Percentiles rank a stretch among this genome's conserved stretches.
These are phyloP conservation scores for Trametopsis cervina DNA, from an alignment of 768 basidiomycete genomes.

Conservation along the genomic window DNA sequence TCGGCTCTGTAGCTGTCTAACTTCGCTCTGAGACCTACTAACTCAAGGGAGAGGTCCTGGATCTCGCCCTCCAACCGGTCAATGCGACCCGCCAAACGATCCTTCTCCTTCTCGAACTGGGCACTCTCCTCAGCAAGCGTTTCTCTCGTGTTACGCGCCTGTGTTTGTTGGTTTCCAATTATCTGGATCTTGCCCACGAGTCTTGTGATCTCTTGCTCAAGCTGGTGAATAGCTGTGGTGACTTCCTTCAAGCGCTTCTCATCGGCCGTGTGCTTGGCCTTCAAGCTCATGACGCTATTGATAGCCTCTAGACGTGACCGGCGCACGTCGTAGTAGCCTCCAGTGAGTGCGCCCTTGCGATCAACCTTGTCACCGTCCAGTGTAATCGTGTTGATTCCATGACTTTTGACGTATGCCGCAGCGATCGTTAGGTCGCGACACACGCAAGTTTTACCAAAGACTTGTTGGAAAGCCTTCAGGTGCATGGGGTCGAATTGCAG, in stretches of 20 bases:
- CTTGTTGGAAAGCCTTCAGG: constrained; percentile 88
- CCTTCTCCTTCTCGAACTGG: constrained; percentile 58
- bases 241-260: constrained; percentile 63
- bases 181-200: constrained; percentile 69
- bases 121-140: constrained; percentile 56
- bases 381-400: constrained; percentile 95
- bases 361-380: constrained; percentile 97
- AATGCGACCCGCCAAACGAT: constrained; percentile 55
- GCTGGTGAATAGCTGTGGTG: constrained; percentile 53
- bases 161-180: constrained; percentile 58
- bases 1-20: constrained; percentile 61
- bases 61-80: constrained; percentile 58
- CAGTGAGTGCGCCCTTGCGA: constrained; percentile 90
- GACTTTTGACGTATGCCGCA: constrained; percentile 89
- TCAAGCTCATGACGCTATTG: constrained; percentile 70
- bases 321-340: constrained; percentile 91
- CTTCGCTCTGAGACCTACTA: constrained; percentile 54
- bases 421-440: constrained; percentile 90
- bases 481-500: constrained; percentile 66
- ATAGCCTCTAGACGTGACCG: constrained; percentile 87
- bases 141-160: constrained; percentile 63
- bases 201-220: constrained; percentile 86
- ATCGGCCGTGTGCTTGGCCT: constrained; percentile 61
- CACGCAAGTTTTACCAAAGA: constrained; percentile 96
- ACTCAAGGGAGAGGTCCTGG: constrained; percentile 68